Evolutionary conservation across 2,329 filamentous ascomycete species (phyloP).

Genomic region (Cryoendolithus antarcticus): DNA sequence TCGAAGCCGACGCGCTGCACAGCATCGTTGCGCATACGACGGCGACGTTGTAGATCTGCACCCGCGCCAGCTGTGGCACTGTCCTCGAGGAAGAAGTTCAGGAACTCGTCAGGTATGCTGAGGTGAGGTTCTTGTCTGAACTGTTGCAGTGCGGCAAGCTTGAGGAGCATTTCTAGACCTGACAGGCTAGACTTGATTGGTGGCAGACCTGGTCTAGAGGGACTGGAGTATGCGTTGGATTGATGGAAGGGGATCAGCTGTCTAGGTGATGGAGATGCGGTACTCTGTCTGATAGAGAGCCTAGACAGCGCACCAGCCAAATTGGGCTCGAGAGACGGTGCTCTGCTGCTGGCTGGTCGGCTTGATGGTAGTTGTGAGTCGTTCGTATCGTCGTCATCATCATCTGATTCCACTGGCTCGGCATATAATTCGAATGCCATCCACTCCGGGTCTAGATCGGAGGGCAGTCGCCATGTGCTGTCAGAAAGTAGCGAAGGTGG

Average conservation of each 20-base stretch:
- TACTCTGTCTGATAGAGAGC: slow-evolving; percentile 28
- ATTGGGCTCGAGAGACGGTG: slow-evolving; percentile 27
- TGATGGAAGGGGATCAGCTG: neutral
- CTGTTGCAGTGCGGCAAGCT: slow-evolving; percentile 76
- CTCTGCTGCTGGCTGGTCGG: slow-evolving; percentile 9
- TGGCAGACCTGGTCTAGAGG: slow-evolving; percentile 2
- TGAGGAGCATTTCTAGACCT: slow-evolving; percentile 76
- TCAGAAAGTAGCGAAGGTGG: neutral
- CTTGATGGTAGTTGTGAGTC: slow-evolving; percentile 5
- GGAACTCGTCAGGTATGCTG: slow-evolving; percentile 77
- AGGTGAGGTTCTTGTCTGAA: slow-evolving; percentile 83
- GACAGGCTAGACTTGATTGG: slow-evolving; percentile 58
- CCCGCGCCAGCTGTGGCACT: slow-evolving; percentile 54
- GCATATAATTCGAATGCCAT: slow-evolving; percentile 77
- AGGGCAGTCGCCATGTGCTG: slow-evolving; percentile 48
- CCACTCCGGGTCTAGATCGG: slow-evolving; percentile 78
- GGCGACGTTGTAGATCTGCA: slow-evolving; percentile 47
- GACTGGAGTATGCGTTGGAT: slow-evolving; percentile 2
- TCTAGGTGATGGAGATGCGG: slow-evolving; percentile 14
- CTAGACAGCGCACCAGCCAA: slow-evolving; percentile 33
- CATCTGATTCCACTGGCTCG: slow-evolving; percentile 41
- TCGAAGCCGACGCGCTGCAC: slow-evolving; percentile 54
- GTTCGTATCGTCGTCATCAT: slow-evolving; percentile 26
- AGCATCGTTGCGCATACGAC: slow-evolving; percentile 48
- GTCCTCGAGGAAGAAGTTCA: slow-evolving; percentile 75